Percentiles rank a stretch among this genome's conserved stretches.
Evolutionary conservation across 2,329 filamentous ascomycete genomes (phyloP).

Genomic region (Talaromyces sp.): DNA sequence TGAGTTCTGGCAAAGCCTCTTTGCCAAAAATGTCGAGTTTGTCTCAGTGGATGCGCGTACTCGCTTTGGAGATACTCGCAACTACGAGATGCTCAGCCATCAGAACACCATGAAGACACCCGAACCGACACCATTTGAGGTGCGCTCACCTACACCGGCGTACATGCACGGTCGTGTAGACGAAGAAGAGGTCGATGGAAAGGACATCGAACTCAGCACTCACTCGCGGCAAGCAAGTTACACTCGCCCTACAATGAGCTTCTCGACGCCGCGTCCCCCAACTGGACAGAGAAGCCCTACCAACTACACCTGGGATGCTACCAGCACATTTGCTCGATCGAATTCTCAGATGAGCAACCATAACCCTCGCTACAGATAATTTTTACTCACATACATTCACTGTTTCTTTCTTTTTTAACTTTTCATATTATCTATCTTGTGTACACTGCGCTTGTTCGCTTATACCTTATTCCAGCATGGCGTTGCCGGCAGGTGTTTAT

Average conservation of each 20-base stretch:
- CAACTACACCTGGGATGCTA: constrained; percentile 16
- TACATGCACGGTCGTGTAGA: not conserved
- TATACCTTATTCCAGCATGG: constrained; percentile 19
- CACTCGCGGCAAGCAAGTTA: constrained; percentile 14
- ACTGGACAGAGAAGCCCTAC: constrained; percentile 6
- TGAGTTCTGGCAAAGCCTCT: constrained; percentile 58
- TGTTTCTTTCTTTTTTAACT: not conserved
- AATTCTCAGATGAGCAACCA: constrained; percentile 20
- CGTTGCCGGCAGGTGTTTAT: constrained; percentile 19
- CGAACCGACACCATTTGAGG: constrained; percentile 31
- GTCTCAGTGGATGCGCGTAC: constrained; percentile 77
- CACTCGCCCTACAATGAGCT: constrained; percentile 17
- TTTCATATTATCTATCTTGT: constrained; percentile 1
- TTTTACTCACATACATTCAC: not conserved
- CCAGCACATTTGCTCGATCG: constrained; percentile 19
- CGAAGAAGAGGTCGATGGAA: not conserved
- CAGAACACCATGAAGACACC: constrained; percentile 32
- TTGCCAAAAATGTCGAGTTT: constrained; percentile 68
- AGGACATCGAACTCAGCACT: constrained; percentile 6
- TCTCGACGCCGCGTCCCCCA: constrained; percentile 19
- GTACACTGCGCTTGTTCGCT: constrained; percentile 2
- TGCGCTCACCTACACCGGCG: constrained; percentile 24
- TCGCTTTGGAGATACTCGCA: constrained; percentile 62
- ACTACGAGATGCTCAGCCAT: constrained; percentile 72
- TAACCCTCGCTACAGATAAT: constrained; percentile 12